phyloP scores from a whole-genome alignment of 768 basidiomycete genomes.

The Aureoboletus auriporus region DNA sequence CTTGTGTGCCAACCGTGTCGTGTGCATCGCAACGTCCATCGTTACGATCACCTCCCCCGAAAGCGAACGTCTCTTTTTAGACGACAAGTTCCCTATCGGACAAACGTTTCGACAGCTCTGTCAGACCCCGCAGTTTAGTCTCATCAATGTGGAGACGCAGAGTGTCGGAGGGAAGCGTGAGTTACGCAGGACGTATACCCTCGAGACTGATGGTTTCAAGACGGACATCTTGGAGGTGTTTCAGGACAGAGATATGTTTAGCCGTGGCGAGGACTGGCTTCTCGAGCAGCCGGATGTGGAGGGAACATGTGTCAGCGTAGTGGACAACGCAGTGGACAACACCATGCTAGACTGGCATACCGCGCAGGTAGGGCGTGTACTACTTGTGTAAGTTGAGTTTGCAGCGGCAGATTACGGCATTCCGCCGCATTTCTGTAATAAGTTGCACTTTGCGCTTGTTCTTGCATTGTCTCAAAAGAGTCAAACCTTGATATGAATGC shows the following conservation, averaged over 20 bases:
- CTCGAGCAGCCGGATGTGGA: constrained; percentile 12
- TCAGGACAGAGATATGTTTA: constrained; percentile 64
- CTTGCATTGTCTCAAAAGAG: no score
- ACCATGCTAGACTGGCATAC: no score
- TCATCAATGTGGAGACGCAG: constrained; percentile 44
- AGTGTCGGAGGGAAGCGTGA: constrained; percentile 19
- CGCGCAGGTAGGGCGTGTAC: no score
- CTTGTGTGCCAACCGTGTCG: constrained; percentile 47
- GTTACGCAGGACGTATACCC: constrained; percentile 45
- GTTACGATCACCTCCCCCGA: constrained; percentile 56
- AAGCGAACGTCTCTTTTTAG: constrained; percentile 59
- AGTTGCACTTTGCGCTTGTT: no score
- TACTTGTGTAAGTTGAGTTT: no score
- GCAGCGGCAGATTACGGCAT: no score
- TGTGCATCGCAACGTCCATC: constrained; percentile 63
- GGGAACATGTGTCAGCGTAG: background rate
- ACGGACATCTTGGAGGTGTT: constrained; percentile 72
- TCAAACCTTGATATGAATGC: no score
- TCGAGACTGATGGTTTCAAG: constrained; percentile 53
- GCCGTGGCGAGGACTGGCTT: constrained; percentile 48
- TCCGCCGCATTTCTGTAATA: no score
- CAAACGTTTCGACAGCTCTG: constrained; percentile 60
- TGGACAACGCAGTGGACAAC: no score
- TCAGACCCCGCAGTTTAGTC: constrained; percentile 52
- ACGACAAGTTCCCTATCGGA: constrained; percentile 64